phyloP scores from a whole-genome alignment of 129 eudicot genomes.

The Lactuca saligna region DNA sequence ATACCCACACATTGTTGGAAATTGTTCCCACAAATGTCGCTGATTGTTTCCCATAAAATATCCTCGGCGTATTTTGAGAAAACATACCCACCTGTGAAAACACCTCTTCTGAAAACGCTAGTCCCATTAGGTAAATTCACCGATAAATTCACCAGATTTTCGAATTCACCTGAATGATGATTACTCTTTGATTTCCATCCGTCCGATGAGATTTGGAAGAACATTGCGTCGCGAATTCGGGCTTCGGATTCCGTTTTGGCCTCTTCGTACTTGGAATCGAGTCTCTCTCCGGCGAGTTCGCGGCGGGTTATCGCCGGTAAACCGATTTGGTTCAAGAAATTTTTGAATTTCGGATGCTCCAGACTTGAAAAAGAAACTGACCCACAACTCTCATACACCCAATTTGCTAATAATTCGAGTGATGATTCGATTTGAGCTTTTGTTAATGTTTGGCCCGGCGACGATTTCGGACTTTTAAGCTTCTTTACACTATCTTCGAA shows the following conservation, averaged over 20 bases:
- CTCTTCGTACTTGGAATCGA: conserved; percentile 68
- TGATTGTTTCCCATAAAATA: conserved; percentile 71
- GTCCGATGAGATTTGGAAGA: conserved; percentile 74
- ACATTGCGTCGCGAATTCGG: conserved; percentile 79
- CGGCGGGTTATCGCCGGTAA: conserved; percentile 54
- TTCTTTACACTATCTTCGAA: conserved; percentile 92
- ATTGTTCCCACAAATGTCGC: conserved; percentile 65
- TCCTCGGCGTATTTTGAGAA: conserved; percentile 83
- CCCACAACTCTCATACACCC: conserved; percentile 90
- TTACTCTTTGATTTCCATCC: conserved; percentile 67
- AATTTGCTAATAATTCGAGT: conserved; percentile 63
- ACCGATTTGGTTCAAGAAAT: conserved; percentile 73
- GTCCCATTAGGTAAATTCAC: conserved; percentile 94
- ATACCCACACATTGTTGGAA: conserved; percentile 81
- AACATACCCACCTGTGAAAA: conserved; percentile 74
- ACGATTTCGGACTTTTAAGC: conserved; percentile 73
- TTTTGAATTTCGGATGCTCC: conserved; percentile 84
- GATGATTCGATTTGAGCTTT: conserved; percentile 77
- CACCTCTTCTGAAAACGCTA: conserved; percentile 71
- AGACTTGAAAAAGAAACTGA: conserved; percentile 73
- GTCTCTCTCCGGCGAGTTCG: conserved; percentile 64
- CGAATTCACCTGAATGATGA: conserved; percentile 45
- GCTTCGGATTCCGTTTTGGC: conserved; percentile 69
- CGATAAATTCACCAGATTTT: conserved; percentile 66
- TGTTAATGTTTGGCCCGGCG: conserved; percentile 62